Conservation (phyloP, 306 rosid species). For the apple (Malus domestica) region ASM211411v1 NC_041789.1:18052501-18053000, state of each 20-base stretch:
- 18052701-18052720: too few relatives aligned
- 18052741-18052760: neutral
- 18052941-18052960: neutral
- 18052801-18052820: neutral
- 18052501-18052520: too few relatives aligned
- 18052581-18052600: too few relatives aligned
- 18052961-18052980: neutral
- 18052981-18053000: slow-evolving; percentile 8
- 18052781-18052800: neutral
- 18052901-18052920: slow-evolving; percentile 19
- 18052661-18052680: too few relatives aligned
- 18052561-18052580: too few relatives aligned
- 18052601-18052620: too few relatives aligned
- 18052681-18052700: too few relatives aligned
- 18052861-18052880: neutral
- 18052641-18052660: too few relatives aligned
- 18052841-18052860: neutral
- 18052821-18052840: neutral
- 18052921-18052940: slow-evolving; percentile 10
- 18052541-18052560: too few relatives aligned
- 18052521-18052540: too few relatives aligned
- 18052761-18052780: neutral
- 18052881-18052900: slow-evolving; percentile 1
- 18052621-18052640: too few relatives aligned
- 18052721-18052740: too few relatives aligned